Evolutionary conservation across 2,329 filamentous ascomycete species (phyloP), one percentile per base, ranked within the genome.

Genomic region (Cercospora citrullina): DNA sequence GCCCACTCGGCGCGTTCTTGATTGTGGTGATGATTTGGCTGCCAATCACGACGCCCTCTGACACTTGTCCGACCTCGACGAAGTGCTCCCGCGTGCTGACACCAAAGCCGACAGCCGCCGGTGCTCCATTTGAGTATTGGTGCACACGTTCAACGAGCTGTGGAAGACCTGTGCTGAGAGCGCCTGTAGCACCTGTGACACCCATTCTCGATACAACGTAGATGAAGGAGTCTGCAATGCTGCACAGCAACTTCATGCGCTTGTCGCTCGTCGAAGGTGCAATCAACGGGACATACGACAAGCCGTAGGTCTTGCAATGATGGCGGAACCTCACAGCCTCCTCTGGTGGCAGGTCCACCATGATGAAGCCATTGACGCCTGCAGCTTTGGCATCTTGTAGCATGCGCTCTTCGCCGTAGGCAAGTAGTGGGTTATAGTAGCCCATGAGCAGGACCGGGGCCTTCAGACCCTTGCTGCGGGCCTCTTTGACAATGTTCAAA

Each of bases 171-270:
- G 89, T 85, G 80, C 92, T 97, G 76, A 99, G 83, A 28, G 89
- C 89, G 36, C 94, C 94, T 0, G 89, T 90, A 14, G 93, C 95
- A 75, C 95, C 95, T 9, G 95, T 99, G 66, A 98, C 94, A 75
- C 95, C 95, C 91, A 97, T 96, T 75, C 94, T 87, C 28, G 94
- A 98, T 65, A 99, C 95, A 69, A 99, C 94, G 79, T 99, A 99
- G 82, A 99, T 96, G 84, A 98, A 99, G 3, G 94, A 97, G 81
- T 98, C 94, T 77, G 95, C 95, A 71, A 99, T 94, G 79, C 92
- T 89, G 87, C 95, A 99, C 12, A 99, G 90, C 48, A 97, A 87
- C 82, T 92, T 94, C 94, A 99, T 97, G 76, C 95, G 91, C 72
- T 88, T 86, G 75, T 97, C 93, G 6, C 93, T 97, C 1, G 95